Evolutionary conservation across 1,284 basidiomycete genomes (phyloP).

Genomic region (Sporisorium sorghi): DNA sequence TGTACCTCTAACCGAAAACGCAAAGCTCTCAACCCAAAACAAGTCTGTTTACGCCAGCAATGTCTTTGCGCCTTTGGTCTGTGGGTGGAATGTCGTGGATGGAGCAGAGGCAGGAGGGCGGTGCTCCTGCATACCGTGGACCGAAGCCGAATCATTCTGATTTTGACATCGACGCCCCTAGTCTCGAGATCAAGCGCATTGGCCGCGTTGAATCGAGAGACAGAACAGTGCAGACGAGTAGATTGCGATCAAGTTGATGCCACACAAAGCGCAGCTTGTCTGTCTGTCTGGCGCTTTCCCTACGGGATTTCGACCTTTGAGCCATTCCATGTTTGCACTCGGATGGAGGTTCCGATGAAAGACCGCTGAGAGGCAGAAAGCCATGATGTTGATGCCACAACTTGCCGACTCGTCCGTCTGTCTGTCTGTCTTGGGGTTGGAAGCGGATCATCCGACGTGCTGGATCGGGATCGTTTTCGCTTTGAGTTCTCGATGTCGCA

Average conservation of each 20-base stretch:
- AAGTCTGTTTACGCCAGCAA: constrained; percentile 48
- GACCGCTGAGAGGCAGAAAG: not conserved
- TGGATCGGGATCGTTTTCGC: not conserved
- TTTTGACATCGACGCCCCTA: not conserved
- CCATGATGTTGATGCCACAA: not conserved
- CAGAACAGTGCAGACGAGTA: not conserved
- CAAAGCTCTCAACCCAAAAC: constrained; percentile 46
- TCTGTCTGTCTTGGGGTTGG: not conserved
- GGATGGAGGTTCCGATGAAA: not conserved
- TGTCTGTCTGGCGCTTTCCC: not conserved
- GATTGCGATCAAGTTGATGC: not conserved
- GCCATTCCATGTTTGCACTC: too few relatives aligned
- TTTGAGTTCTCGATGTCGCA: not conserved
- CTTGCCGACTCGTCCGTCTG: not conserved
- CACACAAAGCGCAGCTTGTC: not conserved
- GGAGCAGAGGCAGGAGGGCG: not conserved
- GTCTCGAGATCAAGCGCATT: too few relatives aligned
- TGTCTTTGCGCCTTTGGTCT: not conserved
- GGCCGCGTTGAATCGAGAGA: not conserved
- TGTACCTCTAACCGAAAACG: constrained; percentile 54
- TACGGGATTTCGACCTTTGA: too few relatives aligned
- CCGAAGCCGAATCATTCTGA: not conserved
- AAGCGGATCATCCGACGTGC: not conserved
- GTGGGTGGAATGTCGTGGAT: not conserved
- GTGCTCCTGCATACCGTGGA: too few relatives aligned